Percentiles rank a stretch among this genome's conserved stretches.
Conservation (phyloP, 2,329 filamentous ascomycete genomes). For the Thielaviopsis musarum region DNA sequence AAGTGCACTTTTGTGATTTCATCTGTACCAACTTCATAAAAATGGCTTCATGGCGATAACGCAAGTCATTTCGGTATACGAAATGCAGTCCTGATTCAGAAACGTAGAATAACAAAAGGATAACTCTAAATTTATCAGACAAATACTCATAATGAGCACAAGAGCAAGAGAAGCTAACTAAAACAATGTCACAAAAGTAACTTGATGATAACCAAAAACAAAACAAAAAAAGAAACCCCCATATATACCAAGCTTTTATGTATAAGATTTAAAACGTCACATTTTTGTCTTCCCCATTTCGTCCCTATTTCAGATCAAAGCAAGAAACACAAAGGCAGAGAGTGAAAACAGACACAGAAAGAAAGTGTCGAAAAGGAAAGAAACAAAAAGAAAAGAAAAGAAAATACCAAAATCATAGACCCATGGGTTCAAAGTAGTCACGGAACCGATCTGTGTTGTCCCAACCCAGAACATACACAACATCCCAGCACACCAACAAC, state of each 20-base stretch:
- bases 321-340: background rate
- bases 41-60: too few relatives aligned
- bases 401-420: constrained; percentile 14
- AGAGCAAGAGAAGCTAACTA: too few relatives aligned
- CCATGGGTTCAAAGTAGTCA: constrained; percentile 47
- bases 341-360: background rate
- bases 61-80: background rate
- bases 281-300: background rate
- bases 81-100: background rate
- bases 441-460: constrained; percentile 48
- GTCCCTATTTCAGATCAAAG: too few relatives aligned
- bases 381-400: background rate
- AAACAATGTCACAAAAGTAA: background rate
- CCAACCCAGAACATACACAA: constrained; percentile 51
- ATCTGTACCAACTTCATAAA: too few relatives aligned
- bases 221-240: background rate
- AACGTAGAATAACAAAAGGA: background rate
- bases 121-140: background rate
- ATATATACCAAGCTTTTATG: background rate
- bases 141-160: background rate
- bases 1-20: too few relatives aligned
- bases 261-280: background rate
- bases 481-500: constrained; percentile 61
- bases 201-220: background rate
- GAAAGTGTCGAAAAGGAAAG: background rate